Evolutionary conservation across 2,329 filamentous ascomycete species (phyloP), one percentile per base, ranked within the genome.

Genomic region (Aspergillus puulaauensis): DNA sequence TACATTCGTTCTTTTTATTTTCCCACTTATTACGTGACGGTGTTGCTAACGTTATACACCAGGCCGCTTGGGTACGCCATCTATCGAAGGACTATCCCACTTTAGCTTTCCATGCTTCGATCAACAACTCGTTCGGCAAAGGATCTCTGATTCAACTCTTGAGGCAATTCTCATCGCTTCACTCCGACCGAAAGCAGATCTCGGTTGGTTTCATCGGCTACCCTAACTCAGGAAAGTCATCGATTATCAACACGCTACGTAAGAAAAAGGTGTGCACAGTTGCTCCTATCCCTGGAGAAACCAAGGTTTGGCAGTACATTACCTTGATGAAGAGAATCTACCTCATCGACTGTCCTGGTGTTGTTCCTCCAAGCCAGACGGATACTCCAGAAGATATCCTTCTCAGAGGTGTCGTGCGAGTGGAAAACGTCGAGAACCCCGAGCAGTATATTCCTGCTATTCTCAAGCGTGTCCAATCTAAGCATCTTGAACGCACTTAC

Each of bases 301-400:
- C 93, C 35, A 98, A 97, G 77, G 90, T 97, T 31, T 98, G 95
- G 93, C 93, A 97, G 73, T 97, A 97, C 70, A 91, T 97, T 65
- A 96, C 92, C 3, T 77, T 98, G 59, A 96, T 96, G 90, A 96
- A 93, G 79, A 83, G 91, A 54, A 96, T 96, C 52, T 93, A 93
- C 75, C 84, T 99, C 54, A 98, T 99, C 67, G 95, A 99, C 69
- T 98, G 93, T 69, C 95, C 95, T 40, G 95, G 95, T 75, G 92
- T 99, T 41, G 95, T 98, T 0, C 95, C 95, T 4, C 93, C 95
- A 0, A 95, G 90, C 63, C 86, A 86, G 61, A 86, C 86, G 54
- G 93, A 97, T 69, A 90, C 88, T 0, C 90, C 93, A 27, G 86
- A 93, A 67, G 93, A 97, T 64, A 89, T 99, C 55, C 82, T 99